Percentiles rank a stretch among this genome's conserved stretches.
Evolutionary conservation across 495 filamentous ascomycete species (phyloP).

Genomic region (Hyaloscypha finlandica): DNA sequence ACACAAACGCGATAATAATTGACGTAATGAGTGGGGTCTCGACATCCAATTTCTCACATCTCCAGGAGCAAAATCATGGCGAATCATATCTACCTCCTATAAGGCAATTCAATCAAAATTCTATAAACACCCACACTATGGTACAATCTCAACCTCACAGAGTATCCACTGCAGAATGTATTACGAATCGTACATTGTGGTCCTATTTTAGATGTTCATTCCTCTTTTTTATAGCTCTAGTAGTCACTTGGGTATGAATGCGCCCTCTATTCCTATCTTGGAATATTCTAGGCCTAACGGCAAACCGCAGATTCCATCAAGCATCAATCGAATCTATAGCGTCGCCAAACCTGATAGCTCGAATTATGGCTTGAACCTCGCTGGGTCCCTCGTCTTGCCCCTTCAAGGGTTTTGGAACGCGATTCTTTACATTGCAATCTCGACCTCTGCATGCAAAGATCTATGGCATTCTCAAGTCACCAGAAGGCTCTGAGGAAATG

Average conservation of each 20-base stretch:
- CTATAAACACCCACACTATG: neutral
- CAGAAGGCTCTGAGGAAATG: neutral
- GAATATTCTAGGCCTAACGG: neutral
- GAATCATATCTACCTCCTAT: neutral
- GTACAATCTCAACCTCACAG: neutral
- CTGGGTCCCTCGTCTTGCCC: neutral
- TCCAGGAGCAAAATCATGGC: neutral
- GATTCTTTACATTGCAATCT: neutral
- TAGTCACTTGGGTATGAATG: constrained; percentile 2
- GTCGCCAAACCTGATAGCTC: neutral
- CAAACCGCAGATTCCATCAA: neutral
- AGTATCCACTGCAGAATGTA: neutral
- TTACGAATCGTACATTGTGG: neutral
- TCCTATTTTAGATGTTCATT: constrained; percentile 1
- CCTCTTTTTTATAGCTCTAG: constrained; percentile 2
- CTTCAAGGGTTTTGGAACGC: neutral
- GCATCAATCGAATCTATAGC: neutral
- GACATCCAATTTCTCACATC: neutral
- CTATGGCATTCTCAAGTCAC: neutral
- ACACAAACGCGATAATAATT: neutral
- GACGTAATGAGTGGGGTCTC: neutral
- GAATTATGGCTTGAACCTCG: constrained; percentile 2
- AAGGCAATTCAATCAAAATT: neutral
- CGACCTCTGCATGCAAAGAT: neutral
- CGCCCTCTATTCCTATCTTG: neutral